A percentile compares a stretch with the other conserved stretches of the same genome.
Conservation (phyloP, 2,329 filamentous ascomycete species). For the Aspergillus persii region DNA sequence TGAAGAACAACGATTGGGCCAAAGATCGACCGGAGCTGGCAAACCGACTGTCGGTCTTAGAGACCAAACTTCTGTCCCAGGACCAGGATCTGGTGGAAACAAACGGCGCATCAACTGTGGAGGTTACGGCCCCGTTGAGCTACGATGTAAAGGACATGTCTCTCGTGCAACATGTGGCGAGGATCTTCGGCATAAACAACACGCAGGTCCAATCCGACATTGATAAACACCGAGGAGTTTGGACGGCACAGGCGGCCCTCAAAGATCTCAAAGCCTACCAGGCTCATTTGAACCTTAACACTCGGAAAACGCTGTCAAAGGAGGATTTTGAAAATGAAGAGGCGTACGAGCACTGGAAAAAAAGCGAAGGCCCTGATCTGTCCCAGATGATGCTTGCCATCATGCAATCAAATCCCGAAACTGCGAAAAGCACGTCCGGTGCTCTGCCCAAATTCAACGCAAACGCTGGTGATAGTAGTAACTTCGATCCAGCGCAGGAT, state of each 20-base stretch:
- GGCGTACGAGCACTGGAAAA: slow-evolving; percentile 86
- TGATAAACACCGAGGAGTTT: slow-evolving; percentile 72
- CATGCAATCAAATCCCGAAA: slow-evolving; percentile 77
- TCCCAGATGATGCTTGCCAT: slow-evolving; percentile 94
- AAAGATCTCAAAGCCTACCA: slow-evolving; percentile 93
- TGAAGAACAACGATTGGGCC: slow-evolving; percentile 81
- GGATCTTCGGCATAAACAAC: slow-evolving; percentile 77
- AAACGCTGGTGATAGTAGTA: slow-evolving; percentile 32
- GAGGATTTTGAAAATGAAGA: slow-evolving; percentile 91
- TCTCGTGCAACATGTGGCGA: slow-evolving; percentile 81
- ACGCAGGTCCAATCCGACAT: slow-evolving; percentile 84
- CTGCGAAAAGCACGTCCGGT: slow-evolving; percentile 71
- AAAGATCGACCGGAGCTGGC: slow-evolving; percentile 83
- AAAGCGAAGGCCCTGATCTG: slow-evolving; percentile 79
- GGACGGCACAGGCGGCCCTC: slow-evolving; percentile 90
- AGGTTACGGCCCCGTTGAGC: slow-evolving; percentile 77
- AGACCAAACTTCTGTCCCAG: slow-evolving; percentile 90
- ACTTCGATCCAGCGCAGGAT: slow-evolving; percentile 45
- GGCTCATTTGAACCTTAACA: slow-evolving; percentile 77
- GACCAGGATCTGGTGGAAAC: slow-evolving; percentile 80
- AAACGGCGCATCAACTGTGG: slow-evolving; percentile 64
- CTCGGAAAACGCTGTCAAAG: slow-evolving; percentile 70
- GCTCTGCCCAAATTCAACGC: slow-evolving; percentile 58
- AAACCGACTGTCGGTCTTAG: slow-evolving; percentile 72
- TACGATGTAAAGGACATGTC: slow-evolving; percentile 98